These are phyloP conservation scores for Cynara cardunculus DNA, from an alignment of 129 eudicot species.

Conservation along the genomic window DNA sequence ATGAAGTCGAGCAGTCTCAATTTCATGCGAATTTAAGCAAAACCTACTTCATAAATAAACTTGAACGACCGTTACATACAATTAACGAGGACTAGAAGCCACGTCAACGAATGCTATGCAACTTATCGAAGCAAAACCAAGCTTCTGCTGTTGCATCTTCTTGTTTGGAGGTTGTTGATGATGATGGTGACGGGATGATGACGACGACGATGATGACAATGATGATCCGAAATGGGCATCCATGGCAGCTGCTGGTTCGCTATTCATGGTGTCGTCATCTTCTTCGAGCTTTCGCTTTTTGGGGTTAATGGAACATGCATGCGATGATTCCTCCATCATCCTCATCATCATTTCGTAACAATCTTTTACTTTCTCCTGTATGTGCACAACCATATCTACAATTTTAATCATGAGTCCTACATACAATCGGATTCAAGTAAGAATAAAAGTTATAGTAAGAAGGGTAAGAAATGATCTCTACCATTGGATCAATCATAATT, in stretches of 20 bases:
- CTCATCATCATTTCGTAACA: slow-evolving; percentile 42
- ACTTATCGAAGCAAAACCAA: slow-evolving; percentile 10
- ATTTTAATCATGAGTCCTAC: slow-evolving; percentile 10
- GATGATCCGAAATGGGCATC: slow-evolving; percentile 31
- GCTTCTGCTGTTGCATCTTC: slow-evolving; percentile 14
- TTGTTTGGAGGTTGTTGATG: slow-evolving; percentile 11
- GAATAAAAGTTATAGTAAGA: too few species aligned
- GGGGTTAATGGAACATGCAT: slow-evolving; percentile 12
- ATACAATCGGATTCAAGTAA: too few species aligned
- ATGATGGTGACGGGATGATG: slow-evolving; percentile 5
- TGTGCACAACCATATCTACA: neutral
- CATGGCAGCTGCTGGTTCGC: slow-evolving; percentile 28
- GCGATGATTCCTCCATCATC: slow-evolving; percentile 13
- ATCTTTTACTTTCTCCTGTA: slow-evolving; percentile 57
- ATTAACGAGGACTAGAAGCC: slow-evolving; percentile 14
- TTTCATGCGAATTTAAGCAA: too few species aligned
- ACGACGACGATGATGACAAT: neutral
- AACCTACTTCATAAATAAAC: slow-evolving; percentile 5
- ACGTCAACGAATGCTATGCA: slow-evolving; percentile 19
- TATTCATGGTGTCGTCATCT: neutral
- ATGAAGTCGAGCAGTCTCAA: too few species aligned
- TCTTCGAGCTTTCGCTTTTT: slow-evolving; percentile 46
- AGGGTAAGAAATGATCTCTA: too few species aligned
- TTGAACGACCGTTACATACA: neutral
- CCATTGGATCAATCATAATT: too few species aligned